Conservation (phyloP, 169 alveolate species). For the Babesia bigemina region DNA sequence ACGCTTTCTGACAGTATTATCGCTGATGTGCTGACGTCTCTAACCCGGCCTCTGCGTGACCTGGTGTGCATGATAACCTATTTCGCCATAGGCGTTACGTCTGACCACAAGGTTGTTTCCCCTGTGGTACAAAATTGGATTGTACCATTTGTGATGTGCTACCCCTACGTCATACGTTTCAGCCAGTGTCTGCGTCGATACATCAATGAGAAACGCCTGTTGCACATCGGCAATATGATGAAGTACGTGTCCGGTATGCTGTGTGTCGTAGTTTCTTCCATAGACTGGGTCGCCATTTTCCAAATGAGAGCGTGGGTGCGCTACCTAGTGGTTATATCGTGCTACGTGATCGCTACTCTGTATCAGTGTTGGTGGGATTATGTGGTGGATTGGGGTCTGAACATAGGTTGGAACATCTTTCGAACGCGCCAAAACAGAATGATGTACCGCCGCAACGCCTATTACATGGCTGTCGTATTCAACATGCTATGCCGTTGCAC, state of each 20-base stretch:
- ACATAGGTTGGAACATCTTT: slow-evolving; percentile 61
- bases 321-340: slow-evolving; percentile 69
- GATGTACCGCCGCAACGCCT: slow-evolving; percentile 69
- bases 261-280: slow-evolving; percentile 57
- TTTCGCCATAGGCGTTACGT: slow-evolving; percentile 16
- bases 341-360: slow-evolving; percentile 80
- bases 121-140: slow-evolving; percentile 71
- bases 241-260: slow-evolving; percentile 18
- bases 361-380: slow-evolving; percentile 86
- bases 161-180: slow-evolving; percentile 82
- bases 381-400: slow-evolving; percentile 87
- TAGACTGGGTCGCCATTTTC: slow-evolving; percentile 57
- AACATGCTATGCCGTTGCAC: slow-evolving; percentile 65
- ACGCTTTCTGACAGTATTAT: slow-evolving; percentile 60
- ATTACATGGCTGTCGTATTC: slow-evolving; percentile 59
- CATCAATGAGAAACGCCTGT: slow-evolving; percentile 40
- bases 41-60: slow-evolving; percentile 55
- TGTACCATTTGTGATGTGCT: slow-evolving; percentile 77
- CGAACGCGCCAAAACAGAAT: slow-evolving; percentile 43
- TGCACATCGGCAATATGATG: slow-evolving; percentile 51
- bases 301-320: slow-evolving; percentile 60
- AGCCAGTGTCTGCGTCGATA: slow-evolving; percentile 83
- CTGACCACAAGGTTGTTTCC: slow-evolving; percentile 8
- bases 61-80: slow-evolving; percentile 50
- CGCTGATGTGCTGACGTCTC: slow-evolving; percentile 67